Conservation (phyloP, 2,329 filamentous ascomycete species). For the Claviceps sp. region DNA sequence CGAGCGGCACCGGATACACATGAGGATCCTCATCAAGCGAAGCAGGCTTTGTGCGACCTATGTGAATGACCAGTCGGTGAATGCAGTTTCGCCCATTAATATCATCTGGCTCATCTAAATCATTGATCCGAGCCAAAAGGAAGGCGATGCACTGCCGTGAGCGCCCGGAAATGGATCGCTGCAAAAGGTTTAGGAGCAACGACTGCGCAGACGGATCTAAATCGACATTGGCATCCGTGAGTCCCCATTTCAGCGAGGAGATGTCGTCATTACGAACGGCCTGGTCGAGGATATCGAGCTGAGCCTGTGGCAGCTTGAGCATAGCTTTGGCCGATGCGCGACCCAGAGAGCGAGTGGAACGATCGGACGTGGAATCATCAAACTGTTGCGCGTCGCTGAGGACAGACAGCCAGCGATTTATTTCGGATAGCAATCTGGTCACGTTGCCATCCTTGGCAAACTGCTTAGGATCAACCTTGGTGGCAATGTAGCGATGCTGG, state of each 20-base stretch:
- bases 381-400: constrained; percentile 64
- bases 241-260: constrained; percentile 36
- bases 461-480: constrained; percentile 76
- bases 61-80: constrained; percentile 82
- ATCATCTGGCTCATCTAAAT: constrained; percentile 75
- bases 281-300: constrained; percentile 59
- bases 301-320: constrained; percentile 53
- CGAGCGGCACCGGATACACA: constrained; percentile 34
- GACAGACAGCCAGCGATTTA: constrained; percentile 85
- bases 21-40: constrained; percentile 39
- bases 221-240: constrained; percentile 41
- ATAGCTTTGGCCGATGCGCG: constrained; percentile 63
- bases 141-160: constrained; percentile 57
- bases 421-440: constrained; percentile 37
- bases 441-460: constrained; percentile 63
- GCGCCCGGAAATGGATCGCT: constrained; percentile 60
- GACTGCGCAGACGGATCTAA: constrained; percentile 36
- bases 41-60: constrained; percentile 57
- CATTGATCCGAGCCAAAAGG: constrained; percentile 54
- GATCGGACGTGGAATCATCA: constrained; percentile 62
- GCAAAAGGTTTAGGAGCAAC: constrained; percentile 65
- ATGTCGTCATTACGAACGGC: constrained; percentile 58
- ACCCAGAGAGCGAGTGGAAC: constrained; percentile 63
- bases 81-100: constrained; percentile 91
- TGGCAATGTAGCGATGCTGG: constrained; percentile 75